phyloP scores from a whole-genome alignment of 495 filamentous ascomycete species.

The Hypoxylon lenormandii region DNA sequence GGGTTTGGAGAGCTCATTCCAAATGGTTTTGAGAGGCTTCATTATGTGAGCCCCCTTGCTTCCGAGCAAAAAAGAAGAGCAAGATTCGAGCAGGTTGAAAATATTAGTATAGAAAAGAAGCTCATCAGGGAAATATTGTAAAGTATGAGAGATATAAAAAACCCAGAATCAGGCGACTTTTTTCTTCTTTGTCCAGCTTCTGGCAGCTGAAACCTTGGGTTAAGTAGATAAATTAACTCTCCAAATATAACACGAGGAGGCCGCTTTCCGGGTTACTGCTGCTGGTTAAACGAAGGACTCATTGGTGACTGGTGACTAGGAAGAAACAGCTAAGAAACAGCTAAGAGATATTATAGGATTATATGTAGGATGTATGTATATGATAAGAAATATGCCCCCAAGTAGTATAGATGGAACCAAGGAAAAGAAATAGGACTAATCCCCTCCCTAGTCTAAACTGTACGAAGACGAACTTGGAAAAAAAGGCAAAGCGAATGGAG shows the following conservation, averaged over 20 bases:
- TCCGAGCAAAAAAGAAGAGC: slow-evolving; percentile 4
- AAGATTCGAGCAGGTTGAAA: slow-evolving; percentile 1
- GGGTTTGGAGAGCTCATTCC: slow-evolving; percentile 44
- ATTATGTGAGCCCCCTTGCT: slow-evolving; percentile 8
- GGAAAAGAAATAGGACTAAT: slow-evolving; percentile 23
- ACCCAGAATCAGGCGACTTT: not conserved
- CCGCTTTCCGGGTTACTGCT: not conserved
- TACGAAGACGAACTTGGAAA: slow-evolving; percentile 29
- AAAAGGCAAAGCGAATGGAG: slow-evolving; percentile 16
- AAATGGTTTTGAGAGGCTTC: slow-evolving; percentile 43
- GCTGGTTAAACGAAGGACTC: slow-evolving; percentile 31
- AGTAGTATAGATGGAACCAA: slow-evolving; percentile 7
- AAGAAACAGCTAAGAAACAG: slow-evolving; percentile 16
- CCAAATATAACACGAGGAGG: slow-evolving; percentile 10
- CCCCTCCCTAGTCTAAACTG: slow-evolving; percentile 17
- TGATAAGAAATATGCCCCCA: slow-evolving; percentile 13
- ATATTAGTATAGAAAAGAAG: slow-evolving; percentile 3
- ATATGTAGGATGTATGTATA: too few relatives aligned
- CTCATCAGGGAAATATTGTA: slow-evolving; percentile 18
- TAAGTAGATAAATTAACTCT: slow-evolving; percentile 46
- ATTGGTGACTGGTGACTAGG: slow-evolving; percentile 17
- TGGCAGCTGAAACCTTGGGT: slow-evolving; percentile 33
- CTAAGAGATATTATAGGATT: slow-evolving; percentile 18
- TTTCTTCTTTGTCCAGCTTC: slow-evolving; percentile 27
- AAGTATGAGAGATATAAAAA: slow-evolving; percentile 8